phyloP scores from a whole-genome alignment of 106 monocot species.

The Narthecium ossifragum region DNA sequence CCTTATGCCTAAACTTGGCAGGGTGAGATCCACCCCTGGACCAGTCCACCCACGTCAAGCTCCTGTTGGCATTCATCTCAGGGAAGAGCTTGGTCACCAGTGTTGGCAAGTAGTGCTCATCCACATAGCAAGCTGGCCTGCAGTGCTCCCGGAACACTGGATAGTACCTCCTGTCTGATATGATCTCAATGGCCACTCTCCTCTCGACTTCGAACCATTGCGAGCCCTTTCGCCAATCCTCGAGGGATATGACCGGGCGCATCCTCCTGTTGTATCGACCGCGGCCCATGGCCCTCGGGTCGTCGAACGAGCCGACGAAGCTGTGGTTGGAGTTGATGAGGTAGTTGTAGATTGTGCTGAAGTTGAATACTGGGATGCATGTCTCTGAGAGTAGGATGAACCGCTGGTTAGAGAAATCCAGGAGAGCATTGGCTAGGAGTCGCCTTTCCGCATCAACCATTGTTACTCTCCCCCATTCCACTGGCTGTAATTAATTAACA shows the following conservation, averaged over 20 bases:
- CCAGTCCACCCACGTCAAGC: slow-evolving; percentile 33
- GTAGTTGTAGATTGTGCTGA: slow-evolving; percentile 19
- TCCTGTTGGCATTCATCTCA: slow-evolving; percentile 16
- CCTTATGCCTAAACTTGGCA: not conserved
- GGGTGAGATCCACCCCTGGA: slow-evolving; percentile 26
- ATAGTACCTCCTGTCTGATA: slow-evolving; percentile 15
- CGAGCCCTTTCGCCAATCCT: slow-evolving; percentile 35
- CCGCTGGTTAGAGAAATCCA: slow-evolving; percentile 14
- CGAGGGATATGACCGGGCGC: slow-evolving; percentile 6
- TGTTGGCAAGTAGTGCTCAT: slow-evolving; percentile 30
- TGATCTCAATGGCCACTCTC: slow-evolving; percentile 7
- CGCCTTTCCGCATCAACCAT: slow-evolving; percentile 25
- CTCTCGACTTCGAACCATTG: slow-evolving; percentile 28
- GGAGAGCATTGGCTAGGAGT: slow-evolving; percentile 20
- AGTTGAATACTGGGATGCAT: slow-evolving; percentile 37
- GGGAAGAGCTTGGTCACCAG: slow-evolving; percentile 19
- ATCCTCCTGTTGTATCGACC: slow-evolving; percentile 22
- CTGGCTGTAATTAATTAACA: slow-evolving; percentile 10
- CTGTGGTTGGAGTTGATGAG: slow-evolving; percentile 13
- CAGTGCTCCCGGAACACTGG: slow-evolving; percentile 17
- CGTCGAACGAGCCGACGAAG: slow-evolving; percentile 21
- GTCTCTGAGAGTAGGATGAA: slow-evolving; percentile 33
- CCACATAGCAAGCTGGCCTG: slow-evolving; percentile 25
- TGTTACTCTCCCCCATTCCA: slow-evolving; percentile 20
- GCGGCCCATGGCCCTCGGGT: slow-evolving; percentile 12